A percentile compares a stretch with the other conserved stretches of the same genome.
Evolutionary conservation across 192 early-diverging fungal genomes (phyloP).

Genomic region (Backusella morwellensis): DNA sequence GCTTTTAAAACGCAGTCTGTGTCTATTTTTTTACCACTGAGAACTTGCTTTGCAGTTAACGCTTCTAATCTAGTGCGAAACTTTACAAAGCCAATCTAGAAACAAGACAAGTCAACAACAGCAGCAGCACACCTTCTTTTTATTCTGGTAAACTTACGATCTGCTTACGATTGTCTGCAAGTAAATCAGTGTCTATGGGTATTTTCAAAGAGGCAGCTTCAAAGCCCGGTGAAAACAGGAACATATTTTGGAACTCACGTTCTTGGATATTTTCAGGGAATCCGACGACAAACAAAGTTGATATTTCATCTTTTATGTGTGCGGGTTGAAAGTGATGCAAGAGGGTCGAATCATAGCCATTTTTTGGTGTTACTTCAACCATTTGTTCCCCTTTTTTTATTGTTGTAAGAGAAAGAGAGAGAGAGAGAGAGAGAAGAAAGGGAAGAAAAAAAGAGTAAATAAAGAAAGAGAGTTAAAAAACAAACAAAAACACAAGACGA

Average conservation of each 20-base stretch:
- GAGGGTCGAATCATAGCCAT: not conserved
- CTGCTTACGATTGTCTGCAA: conserved; percentile 70
- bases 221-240: conserved; percentile 94
- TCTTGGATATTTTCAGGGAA: conserved; percentile 99
- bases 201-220: conserved; percentile 96
- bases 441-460: not conserved
- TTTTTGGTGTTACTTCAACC: not conserved
- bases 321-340: not conserved
- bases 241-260: conserved; percentile 99
- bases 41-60: conserved; percentile 82
- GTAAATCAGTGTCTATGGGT: conserved; percentile 56
- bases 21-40: conserved; percentile 90
- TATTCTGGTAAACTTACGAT: conserved; percentile 62
- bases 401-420: not conserved
- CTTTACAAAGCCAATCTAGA: conserved; percentile 98
- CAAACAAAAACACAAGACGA: not conserved
- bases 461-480: not conserved
- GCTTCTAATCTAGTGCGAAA: conserved; percentile 92
- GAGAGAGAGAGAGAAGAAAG: not conserved
- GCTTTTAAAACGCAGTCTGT: conserved; percentile 91
- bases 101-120: too few relatives aligned
- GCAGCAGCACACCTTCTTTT: not conserved
- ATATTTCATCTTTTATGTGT: conserved; percentile 76
- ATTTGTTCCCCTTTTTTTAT: not conserved
- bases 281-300: conserved; percentile 99